phyloP scores from a whole-genome alignment of 805 yeast genomes.

The Citeromyces matritensis region DNA sequence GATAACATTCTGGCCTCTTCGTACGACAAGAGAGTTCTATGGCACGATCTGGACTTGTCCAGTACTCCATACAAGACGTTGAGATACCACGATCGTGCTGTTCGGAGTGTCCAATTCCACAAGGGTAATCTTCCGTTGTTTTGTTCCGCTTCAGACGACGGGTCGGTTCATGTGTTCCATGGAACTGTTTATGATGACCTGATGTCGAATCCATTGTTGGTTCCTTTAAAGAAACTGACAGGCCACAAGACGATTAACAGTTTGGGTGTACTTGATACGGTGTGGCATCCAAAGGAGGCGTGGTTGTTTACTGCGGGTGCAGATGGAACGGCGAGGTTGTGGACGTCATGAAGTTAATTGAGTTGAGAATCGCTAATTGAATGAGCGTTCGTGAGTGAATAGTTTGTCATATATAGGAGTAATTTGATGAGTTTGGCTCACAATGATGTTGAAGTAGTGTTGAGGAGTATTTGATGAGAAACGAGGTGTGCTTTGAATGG shows the following conservation, averaged over 20 bases:
- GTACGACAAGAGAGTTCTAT: constrained; percentile 84
- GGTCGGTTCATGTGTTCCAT: constrained; percentile 85
- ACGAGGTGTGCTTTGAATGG: too few relatives aligned
- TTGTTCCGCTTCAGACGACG: constrained; percentile 93
- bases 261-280: constrained; percentile 74
- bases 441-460: too few relatives aligned
- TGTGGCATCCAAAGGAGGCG: constrained; percentile 97
- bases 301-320: constrained; percentile 98
- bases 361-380: too few relatives aligned
- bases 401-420: too few relatives aligned
- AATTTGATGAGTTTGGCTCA: too few relatives aligned
- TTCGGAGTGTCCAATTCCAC: constrained; percentile 78
- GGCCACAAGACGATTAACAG: constrained; percentile 76
- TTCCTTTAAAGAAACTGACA: constrained; percentile 84
- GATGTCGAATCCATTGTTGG: constrained; percentile 90
- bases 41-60: constrained; percentile 92
- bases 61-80: constrained; percentile 89
- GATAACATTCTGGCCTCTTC: constrained; percentile 89
- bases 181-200: constrained; percentile 91
- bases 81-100: constrained; percentile 91
- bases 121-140: constrained; percentile 75
- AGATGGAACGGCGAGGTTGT: constrained; percentile 85
- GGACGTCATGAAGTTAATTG: constrained; percentile 66
- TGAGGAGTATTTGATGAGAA: too few relatives aligned
- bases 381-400: too few relatives aligned